Conservation (phyloP, 495 filamentous ascomycete species). For the Aspergillus indologenus region DNA sequence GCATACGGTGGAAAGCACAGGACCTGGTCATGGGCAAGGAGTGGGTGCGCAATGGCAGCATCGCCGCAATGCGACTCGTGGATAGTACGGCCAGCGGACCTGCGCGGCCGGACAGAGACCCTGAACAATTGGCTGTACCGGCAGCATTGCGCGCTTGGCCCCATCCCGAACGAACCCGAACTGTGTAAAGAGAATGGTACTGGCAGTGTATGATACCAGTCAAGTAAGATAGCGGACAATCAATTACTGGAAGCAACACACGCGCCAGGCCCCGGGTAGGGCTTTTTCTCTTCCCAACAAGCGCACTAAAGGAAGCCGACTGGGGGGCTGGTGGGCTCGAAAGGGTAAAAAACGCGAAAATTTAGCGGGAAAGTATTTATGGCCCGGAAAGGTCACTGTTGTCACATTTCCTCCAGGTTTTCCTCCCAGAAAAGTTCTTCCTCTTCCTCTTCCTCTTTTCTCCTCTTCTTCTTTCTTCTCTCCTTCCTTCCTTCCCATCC, state of each 20-base stretch:
- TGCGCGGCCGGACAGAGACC: conserved; percentile 6
- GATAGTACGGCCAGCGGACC: conserved; percentile 9
- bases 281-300: conserved; percentile 29
- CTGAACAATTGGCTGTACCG: conserved; percentile 21
- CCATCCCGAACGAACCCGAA: conserved; percentile 29
- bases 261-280: conserved; percentile 23
- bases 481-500: conserved; percentile 16
- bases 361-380: conserved; percentile 48
- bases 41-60: background rate
- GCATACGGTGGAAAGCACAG: too few species aligned
- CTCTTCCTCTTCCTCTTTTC: conserved; percentile 26
- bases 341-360: conserved; percentile 39
- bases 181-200: background rate
- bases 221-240: conserved; percentile 7
- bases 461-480: conserved; percentile 23
- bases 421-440: conserved; percentile 37
- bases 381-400: conserved; percentile 34
- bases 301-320: conserved; percentile 35
- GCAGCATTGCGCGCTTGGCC: conserved; percentile 16
- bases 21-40: background rate
- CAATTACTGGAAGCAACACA: background rate
- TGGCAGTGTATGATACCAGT: conserved; percentile 4
- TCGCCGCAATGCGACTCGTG: conserved; percentile 5
- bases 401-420: conserved; percentile 43
- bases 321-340: conserved; percentile 30